Percentiles rank a stretch among this genome's conserved stretches.
phyloP scores from a whole-genome alignment of 2,329 filamentous ascomycete species.

The Diaporthe batatas region DNA sequence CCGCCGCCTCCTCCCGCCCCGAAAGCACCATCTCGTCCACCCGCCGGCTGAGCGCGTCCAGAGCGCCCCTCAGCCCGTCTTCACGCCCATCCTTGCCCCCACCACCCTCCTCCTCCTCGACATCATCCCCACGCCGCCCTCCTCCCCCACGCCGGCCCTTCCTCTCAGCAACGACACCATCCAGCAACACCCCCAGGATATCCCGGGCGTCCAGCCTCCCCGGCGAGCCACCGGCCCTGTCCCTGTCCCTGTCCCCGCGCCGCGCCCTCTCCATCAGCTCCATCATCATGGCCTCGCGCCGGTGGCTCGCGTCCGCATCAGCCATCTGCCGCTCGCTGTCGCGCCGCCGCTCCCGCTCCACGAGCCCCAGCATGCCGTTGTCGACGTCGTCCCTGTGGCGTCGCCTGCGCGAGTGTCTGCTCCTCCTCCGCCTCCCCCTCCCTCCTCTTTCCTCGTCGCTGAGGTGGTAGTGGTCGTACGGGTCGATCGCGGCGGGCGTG shows the following conservation, averaged over 20 bases:
- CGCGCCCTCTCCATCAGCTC: constrained; percentile 33
- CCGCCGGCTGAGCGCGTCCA: constrained; percentile 5
- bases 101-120: not conserved
- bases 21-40: constrained; percentile 23
- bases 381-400: not conserved
- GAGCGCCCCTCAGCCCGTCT: not conserved
- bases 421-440: not conserved
- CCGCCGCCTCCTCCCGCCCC: not conserved
- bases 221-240: not conserved
- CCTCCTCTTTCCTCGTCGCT: not conserved
- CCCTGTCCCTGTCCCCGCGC: not conserved
- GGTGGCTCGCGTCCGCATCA: constrained; percentile 6
- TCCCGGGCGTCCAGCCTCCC: not conserved
- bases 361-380: not conserved
- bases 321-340: constrained; percentile 26
- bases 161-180: constrained; percentile 13
- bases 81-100: no score
- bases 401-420: not conserved
- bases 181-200: constrained; percentile 12
- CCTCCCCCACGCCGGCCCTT: not conserved
- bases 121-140: not conserved
- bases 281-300: constrained; percentile 27
- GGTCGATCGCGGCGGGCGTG: not conserved
- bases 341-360: constrained; percentile 27
- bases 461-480: constrained; percentile 21